These are phyloP conservation scores for Bacidia rubella DNA, from an alignment of 495 filamentous ascomycete genomes.

Conservation along the genomic window DNA sequence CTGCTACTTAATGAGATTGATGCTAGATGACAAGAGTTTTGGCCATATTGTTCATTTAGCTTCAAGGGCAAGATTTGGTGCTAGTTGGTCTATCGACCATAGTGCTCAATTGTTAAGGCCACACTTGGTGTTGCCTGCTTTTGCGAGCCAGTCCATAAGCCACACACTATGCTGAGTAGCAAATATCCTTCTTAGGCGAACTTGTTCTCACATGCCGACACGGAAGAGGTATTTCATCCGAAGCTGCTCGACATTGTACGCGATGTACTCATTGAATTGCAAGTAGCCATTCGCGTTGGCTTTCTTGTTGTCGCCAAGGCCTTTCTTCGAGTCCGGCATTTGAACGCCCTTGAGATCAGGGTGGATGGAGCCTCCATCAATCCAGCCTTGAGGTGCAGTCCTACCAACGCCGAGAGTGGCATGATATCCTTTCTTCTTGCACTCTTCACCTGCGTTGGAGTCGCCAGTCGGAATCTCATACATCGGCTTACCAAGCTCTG, in stretches of 20 bases:
- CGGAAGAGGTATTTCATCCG: constrained; percentile 64
- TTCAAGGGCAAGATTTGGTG: too few relatives aligned
- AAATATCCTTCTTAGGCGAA: neutral
- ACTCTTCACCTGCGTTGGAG: constrained; percentile 43
- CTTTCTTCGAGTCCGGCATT: constrained; percentile 30
- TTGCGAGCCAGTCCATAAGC: too few relatives aligned
- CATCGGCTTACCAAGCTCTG: constrained; percentile 55
- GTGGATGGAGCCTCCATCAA: constrained; percentile 55
- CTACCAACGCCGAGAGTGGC: constrained; percentile 55
- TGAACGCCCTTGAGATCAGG: constrained; percentile 46
- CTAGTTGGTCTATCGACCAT: too few relatives aligned
- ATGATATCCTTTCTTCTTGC: constrained; percentile 42
- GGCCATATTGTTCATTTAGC: too few relatives aligned
- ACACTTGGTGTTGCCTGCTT: too few relatives aligned
- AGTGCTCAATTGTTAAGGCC: too few relatives aligned
- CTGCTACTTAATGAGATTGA: neutral
- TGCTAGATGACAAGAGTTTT: too few relatives aligned
- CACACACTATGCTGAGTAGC: too few relatives aligned
- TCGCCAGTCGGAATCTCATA: constrained; percentile 26
- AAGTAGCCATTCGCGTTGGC: constrained; percentile 14
- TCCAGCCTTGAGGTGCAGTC: constrained; percentile 53
- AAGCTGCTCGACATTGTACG: constrained; percentile 68
- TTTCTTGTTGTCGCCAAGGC: constrained; percentile 15
- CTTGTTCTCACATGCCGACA: constrained; percentile 29
- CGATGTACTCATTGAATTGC: constrained; percentile 51